Percentiles rank a stretch among this genome's conserved stretches.
Evolutionary conservation across 257 asterid genomes (phyloP).

Genomic region (Nicotiana knightiana): DNA sequence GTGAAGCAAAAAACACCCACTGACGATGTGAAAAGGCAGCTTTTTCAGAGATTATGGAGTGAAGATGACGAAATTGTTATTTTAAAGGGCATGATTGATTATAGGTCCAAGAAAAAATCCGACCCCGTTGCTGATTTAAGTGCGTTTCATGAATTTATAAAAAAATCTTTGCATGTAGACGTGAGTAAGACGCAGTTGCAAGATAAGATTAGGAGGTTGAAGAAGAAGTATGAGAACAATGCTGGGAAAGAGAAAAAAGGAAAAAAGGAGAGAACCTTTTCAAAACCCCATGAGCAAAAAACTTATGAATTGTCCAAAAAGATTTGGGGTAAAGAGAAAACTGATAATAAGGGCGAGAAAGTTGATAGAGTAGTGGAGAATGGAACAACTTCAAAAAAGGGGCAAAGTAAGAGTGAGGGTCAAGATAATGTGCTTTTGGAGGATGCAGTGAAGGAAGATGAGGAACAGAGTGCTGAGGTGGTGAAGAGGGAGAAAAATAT

Average conservation of each 20-base stretch:
- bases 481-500: neutral
- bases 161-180: conserved; percentile 34
- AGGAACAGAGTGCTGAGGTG: neutral
- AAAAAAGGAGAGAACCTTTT: conserved; percentile 19
- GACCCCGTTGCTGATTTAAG: conserved; percentile 36
- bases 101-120: conserved; percentile 20
- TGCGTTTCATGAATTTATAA: conserved; percentile 47
- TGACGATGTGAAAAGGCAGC: conserved; percentile 28
- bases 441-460: conserved; percentile 17
- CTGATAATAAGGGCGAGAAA: conserved; percentile 4
- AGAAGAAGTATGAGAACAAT: conserved; percentile 41
- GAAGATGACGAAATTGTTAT: conserved; percentile 59
- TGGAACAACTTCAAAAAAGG: conserved; percentile 21
- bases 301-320: conserved; percentile 37
- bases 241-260: conserved; percentile 35
- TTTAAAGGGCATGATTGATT: conserved; percentile 50
- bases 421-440: conserved; percentile 10
- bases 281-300: conserved; percentile 45
- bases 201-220: conserved; percentile 50
- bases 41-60: conserved; percentile 56
- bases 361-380: conserved; percentile 25
- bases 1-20: conserved; percentile 8
- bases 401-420: conserved; percentile 2
- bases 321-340: conserved; percentile 43
- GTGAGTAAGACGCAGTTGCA: conserved; percentile 43